Evolutionary conservation across 2,329 filamentous ascomycete genomes (phyloP), one percentile per base, ranked within the genome.

Genomic region (Hypoxylon sp.): DNA sequence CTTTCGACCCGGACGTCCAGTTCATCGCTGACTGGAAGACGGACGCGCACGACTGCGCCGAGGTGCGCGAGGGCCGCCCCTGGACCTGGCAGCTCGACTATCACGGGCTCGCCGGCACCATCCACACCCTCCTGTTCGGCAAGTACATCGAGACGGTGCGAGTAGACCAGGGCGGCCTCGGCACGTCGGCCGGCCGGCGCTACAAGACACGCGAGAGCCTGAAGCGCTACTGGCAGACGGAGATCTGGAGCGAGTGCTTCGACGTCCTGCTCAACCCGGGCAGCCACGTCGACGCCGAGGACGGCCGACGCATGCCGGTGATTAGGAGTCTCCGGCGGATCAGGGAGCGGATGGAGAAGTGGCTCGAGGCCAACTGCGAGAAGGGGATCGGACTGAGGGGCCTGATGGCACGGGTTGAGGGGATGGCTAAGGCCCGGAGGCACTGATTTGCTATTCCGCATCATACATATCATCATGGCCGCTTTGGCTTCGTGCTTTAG

Each of bases 71-170:
- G 80, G 87, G 93, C 60, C 87, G 95, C 0, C 93, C 94, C 0
- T 99, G 96, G 96, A 98, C 95, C 1, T 97, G 93, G 82, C 96
- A 99, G 78, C 93, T 97, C 70, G 96, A 99, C 81, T 96, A 98
- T 73, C 93, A 97, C 78, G 96, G 96, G 11, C 85, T 97, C 0
- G 96, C 96, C 0, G 93, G 93, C 3, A 92, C 93, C 22, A 83
- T 98, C 3, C 93, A 99, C 79, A 91, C 89, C 44, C 86, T 99
- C 72, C 86, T 99, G 2, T 99, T 97, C 76, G 95, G 96, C 8
- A 93, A 92, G 75, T 98, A 98, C 79, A 96, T 99, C 73, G 93
- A 97, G 76, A 96, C 93, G 0, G 80, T 85, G 54, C 84, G 85
- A 33, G 84, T 80, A 72, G 82, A 85, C 71, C 78, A 81, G 26